A percentile compares a stretch with the other conserved stretches of the same genome.
Conservation (phyloP, 106 monocot genomes). For the Triglochin maritima region DNA sequence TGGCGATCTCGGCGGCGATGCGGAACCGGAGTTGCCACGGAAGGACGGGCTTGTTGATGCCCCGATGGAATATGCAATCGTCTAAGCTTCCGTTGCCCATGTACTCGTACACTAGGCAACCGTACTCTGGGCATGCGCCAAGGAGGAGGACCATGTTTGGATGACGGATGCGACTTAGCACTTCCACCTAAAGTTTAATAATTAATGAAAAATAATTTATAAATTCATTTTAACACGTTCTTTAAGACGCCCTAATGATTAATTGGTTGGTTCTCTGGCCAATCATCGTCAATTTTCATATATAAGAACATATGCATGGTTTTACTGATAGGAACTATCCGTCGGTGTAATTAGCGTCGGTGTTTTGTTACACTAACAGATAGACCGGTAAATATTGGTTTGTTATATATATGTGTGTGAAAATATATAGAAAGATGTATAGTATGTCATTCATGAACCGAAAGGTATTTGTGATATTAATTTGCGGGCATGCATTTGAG, state of each 20-base stretch:
- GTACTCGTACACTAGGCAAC: constrained; percentile 56
- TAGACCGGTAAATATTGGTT: no score
- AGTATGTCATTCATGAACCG: not conserved
- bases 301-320: no score
- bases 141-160: constrained; percentile 56
- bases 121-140: constrained; percentile 53
- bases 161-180: constrained; percentile 55
- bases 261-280: not conserved
- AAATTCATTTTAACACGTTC: no score
- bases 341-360: no score
- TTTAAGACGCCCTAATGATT: no score
- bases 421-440: not conserved
- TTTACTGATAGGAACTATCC: no score
- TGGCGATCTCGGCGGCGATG: constrained; percentile 50
- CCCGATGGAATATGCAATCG: constrained; percentile 26
- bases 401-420: no score
- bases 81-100: constrained; percentile 55
- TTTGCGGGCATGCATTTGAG: no score
- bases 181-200: constrained; percentile 19
- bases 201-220: no score
- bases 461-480: no score
- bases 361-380: no score
- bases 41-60: constrained; percentile 24
- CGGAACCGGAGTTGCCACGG: constrained; percentile 50
- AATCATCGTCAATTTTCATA: no score